Base-by-base conservation (phyloP, 768 basidiomycete species). In the Auricularia cornea region DNA sequence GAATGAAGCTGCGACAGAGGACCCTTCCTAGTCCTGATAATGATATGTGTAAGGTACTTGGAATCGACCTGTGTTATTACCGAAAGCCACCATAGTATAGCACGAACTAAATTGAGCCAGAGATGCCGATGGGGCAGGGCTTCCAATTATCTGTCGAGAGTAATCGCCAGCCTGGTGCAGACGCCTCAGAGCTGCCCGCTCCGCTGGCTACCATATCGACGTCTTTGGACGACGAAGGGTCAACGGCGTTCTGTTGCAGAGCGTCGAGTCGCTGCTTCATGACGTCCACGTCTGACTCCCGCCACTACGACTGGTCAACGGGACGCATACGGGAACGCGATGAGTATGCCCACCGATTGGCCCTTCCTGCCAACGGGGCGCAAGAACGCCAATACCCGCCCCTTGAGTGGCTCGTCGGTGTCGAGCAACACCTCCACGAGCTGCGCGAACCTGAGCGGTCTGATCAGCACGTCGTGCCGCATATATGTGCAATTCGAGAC, bases 61-160 rank as follows among this genome's bases (percentile, higher is more conserved):
- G n/a, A n/a, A n/a, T n/a, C n/a, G n/a, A n/a, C n/a, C n/a, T n/a
- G n/a, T n/a, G n/a, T n/a, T n/a, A n/a, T n/a, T n/a, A n/a, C n/a
- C n/a, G n/a, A n/a, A n/a, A n/a, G n/a, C n/a, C n/a, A n/a, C n/a
- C n/a, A n/a, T n/a, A n/a, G n/a, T n/a, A n/a, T n/a, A n/a, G n/a
- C n/a, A n/a, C n/a, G n/a, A n/a, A 14, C 54, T 57, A 31, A 16
- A 8, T 28, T n/a, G 26, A n/a, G 54, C 54, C 67, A 64, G 76
- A 81, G 59, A 88, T 78, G 10, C 90, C 90, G 54, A 92, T 86
- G 4, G 90, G 89, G 69, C 83, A 86, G 2, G 85, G 79, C 65
- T 75, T 79, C 90, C 90, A 90, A 40, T 72, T 72, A 18, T 74
- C 74, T 20, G 66, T 72, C 31, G 78, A 74, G 14, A 86, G 73